A percentile compares a stretch with the other conserved stretches of the same genome.
These are phyloP conservation scores for Boletus patriciae DNA, from an alignment of 768 basidiomycete genomes.

Conservation along the genomic window DNA sequence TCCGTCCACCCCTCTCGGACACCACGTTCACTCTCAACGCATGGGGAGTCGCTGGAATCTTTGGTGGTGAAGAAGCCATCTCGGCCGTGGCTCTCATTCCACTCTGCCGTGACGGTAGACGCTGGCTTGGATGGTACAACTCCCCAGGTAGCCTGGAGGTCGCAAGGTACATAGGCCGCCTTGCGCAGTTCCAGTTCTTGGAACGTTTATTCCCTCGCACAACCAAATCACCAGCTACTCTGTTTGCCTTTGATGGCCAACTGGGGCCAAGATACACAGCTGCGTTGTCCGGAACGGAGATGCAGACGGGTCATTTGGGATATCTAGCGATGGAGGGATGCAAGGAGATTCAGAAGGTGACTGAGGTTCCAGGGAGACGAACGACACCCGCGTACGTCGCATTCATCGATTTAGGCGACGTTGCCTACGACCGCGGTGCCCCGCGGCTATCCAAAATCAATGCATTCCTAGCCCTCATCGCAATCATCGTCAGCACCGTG, in stretches of 20 bases:
- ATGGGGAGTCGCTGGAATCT: conserved; percentile 35
- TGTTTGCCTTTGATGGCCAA: conserved; percentile 28
- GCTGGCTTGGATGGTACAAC: conserved; percentile 39
- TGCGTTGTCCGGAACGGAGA: conserved; percentile 25
- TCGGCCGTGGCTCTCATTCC: conserved; percentile 33
- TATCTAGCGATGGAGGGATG: conserved; percentile 24
- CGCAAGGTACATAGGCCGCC: conserved; percentile 30
- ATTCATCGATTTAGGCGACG: conserved; percentile 16
- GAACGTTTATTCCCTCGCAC: conserved; percentile 25
- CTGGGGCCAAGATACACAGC: conserved; percentile 29
- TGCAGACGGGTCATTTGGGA: conserved; percentile 32
- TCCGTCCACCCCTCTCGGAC: conserved; percentile 6
- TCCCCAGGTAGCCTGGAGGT: conserved; percentile 33
- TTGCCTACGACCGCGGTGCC: conserved; percentile 1
- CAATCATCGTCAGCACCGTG: conserved; percentile 26
- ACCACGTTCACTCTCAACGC: conserved; percentile 26
- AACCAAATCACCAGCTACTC: conserved; percentile 17
- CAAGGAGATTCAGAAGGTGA: conserved; percentile 6
- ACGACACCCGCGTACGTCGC: conserved; percentile 17
- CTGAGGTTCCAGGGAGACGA: conserved; percentile 10
- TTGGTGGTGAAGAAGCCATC: conserved; percentile 36
- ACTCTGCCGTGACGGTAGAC: conserved; percentile 26
- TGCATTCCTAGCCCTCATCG: conserved; percentile 18
- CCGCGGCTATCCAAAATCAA: not conserved
- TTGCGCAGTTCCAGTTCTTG: conserved; percentile 30